phyloP scores from a whole-genome alignment of 208 protist species.

The Leishmania guyanensis region DNA sequence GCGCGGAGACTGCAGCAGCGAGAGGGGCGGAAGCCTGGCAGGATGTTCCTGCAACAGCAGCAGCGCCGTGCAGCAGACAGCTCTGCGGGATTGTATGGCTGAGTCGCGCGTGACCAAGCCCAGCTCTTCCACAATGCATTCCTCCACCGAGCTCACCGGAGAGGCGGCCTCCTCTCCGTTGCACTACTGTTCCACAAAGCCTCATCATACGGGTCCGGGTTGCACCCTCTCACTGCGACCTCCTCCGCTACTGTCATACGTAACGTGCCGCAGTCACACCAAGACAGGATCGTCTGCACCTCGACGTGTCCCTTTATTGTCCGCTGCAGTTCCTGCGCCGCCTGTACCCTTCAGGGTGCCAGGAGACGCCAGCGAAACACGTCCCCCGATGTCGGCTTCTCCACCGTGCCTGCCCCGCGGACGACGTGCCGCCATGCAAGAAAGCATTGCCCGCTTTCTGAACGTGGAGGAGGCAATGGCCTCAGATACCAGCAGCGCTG shows the following conservation, averaged over 20 bases:
- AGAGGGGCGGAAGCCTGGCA: background rate
- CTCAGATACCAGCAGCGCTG: background rate
- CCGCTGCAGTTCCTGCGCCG: background rate
- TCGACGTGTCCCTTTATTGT: background rate
- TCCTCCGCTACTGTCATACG: slow-evolving; percentile 5
- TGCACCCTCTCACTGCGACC: background rate
- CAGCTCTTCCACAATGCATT: background rate
- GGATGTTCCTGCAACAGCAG: background rate
- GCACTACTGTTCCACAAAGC: background rate
- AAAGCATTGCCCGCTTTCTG: slow-evolving; percentile 33
- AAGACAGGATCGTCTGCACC: background rate
- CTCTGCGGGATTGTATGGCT: background rate
- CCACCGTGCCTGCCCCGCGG: background rate
- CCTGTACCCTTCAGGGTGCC: background rate
- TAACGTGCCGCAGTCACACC: background rate
- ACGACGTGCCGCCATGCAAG: slow-evolving; percentile 11
- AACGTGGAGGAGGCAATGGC: background rate
- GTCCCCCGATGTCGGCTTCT: background rate
- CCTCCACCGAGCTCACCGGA: background rate
- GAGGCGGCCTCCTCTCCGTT: background rate
- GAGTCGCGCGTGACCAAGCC: background rate
- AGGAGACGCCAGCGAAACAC: background rate
- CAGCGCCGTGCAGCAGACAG: background rate
- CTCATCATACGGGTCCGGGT: background rate
- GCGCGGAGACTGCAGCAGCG: background rate